A percentile compares a stretch with the other conserved stretches of the same genome.
Conservation (phyloP, 305 asterid genomes). For the Salvia sclarea region DNA sequence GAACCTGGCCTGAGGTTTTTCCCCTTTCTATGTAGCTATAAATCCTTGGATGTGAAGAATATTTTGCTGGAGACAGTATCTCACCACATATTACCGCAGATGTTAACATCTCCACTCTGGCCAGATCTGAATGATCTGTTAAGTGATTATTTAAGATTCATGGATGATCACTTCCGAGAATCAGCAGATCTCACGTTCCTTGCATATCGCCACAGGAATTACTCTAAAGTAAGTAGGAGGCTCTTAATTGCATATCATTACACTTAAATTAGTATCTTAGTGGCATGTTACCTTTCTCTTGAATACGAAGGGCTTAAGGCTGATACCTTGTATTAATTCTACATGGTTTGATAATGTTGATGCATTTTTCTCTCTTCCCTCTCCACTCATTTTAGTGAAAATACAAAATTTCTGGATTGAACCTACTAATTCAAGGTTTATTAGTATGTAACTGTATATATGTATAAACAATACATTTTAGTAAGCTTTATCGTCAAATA, state of each 20-base stretch:
- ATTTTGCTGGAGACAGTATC: constrained; percentile 89
- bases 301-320: constrained; percentile 16
- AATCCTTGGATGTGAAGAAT: constrained; percentile 95
- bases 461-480: too few relatives aligned
- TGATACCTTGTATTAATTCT: neutral
- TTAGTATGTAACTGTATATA: too few relatives aligned
- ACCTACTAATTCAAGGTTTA: neutral
- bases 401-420: neutral
- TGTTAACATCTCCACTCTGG: constrained; percentile 90
- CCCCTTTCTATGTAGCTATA: constrained; percentile 61
- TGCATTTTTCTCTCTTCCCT: neutral
- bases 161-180: constrained; percentile 94
- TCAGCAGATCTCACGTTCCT: constrained; percentile 97
- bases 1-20: constrained; percentile 30
- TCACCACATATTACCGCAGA: constrained; percentile 93
- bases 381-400: neutral
- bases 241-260: constrained; percentile 18
- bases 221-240: constrained; percentile 71
- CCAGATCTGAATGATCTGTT: constrained; percentile 64
- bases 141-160: constrained; percentile 74
- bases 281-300: constrained; percentile 15
- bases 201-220: constrained; percentile 93
- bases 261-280: neutral
- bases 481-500: too few relatives aligned
- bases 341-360: too few relatives aligned